Base-by-base conservation (phyloP, 2,329 filamentous ascomycete species). In the Penicillium vulpinum region DNA sequence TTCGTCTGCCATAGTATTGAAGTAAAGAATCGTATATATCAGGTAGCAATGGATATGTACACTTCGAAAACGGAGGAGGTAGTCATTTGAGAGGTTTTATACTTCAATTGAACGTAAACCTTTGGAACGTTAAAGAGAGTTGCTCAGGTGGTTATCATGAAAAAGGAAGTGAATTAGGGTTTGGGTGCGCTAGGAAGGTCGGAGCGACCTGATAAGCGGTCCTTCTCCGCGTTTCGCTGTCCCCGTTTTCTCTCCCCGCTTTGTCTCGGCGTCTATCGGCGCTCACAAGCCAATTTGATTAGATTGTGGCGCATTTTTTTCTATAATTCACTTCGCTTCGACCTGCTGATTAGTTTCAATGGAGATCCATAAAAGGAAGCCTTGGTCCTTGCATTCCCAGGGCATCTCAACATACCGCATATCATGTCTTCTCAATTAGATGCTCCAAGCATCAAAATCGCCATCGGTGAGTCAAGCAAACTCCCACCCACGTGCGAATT, bases 381-480 rank as follows among this genome's bases (percentile, higher is more conserved):
- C 10, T 45, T 53, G 21, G 28, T 44, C 46, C 49, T 45, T 29
- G n/a, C n/a, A 13, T 43, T 26, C 21, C 3, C 6, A 39, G 35
- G 15, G 11, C 6, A 38, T 26, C 39, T 41, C 3, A 18, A 44
- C 50, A 46, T 28, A 26, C 22, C 43, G 41, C 43, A 36, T 13
- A 28, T 28, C 15, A 59, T 63, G 61, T 55, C 57, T 56, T 48
- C 61, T 39, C 54, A 59, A 41, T 44, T 56, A 26, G 56, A 60
- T 33, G 45, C 56, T 8, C 56, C 52, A 43, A 61, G 55, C 33
- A 59, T 61, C 24, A 62, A 59, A 43, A 62, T 62, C 39, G 63
- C 64, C 33, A 66, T 67, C 45, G 60, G 62, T 63, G 41, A 48
- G 49, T 51, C 7, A n/a, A n/a, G n/a, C n/a, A n/a, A n/a, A n/a